Percentiles rank a stretch among this genome's conserved stretches.
Conservation (phyloP, 768 basidiomycete genomes). For the Saitozyma podzolica region DNA sequence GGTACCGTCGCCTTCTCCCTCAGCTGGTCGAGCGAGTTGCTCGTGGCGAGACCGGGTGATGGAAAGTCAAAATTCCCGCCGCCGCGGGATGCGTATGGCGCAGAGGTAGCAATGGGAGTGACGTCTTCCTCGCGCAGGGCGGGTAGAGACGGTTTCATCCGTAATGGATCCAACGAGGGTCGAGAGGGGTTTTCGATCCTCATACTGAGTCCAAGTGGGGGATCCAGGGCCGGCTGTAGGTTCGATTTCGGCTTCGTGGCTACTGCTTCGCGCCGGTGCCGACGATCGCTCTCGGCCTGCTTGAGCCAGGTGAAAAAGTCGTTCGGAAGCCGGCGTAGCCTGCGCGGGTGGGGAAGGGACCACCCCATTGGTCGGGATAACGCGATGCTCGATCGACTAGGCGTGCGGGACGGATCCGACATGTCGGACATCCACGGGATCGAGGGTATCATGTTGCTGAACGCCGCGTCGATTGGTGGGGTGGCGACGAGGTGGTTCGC, state of each 20-base stretch:
- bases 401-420: slow-evolving; percentile 21
- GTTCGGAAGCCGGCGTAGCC: slow-evolving; percentile 34
- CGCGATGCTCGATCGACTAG: slow-evolving; percentile 42
- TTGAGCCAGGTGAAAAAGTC: slow-evolving; percentile 51
- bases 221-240: slow-evolving; percentile 3
- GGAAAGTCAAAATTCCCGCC: neutral
- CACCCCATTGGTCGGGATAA: slow-evolving; percentile 43
- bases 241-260: slow-evolving; percentile 7
- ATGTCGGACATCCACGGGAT: slow-evolving; percentile 31
- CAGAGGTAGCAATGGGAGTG: slow-evolving; percentile 6
- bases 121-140: slow-evolving; percentile 7
- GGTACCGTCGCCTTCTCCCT: slow-evolving; percentile 16
- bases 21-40: slow-evolving; percentile 21
- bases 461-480: slow-evolving; percentile 40
- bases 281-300: slow-evolving; percentile 21
- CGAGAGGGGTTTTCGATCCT: slow-evolving; percentile 8
- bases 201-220: slow-evolving; percentile 16
- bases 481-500: slow-evolving; percentile 71
- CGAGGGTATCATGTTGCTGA: slow-evolving; percentile 18
- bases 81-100: neutral
- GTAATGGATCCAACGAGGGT: slow-evolving; percentile 11
- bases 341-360: slow-evolving; percentile 18
- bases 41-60: slow-evolving; percentile 14
- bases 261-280: neutral
- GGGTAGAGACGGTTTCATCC: slow-evolving; percentile 1